phyloP scores from a whole-genome alignment of 2,329 filamentous ascomycete genomes.

The Penicillium sp. region DNA sequence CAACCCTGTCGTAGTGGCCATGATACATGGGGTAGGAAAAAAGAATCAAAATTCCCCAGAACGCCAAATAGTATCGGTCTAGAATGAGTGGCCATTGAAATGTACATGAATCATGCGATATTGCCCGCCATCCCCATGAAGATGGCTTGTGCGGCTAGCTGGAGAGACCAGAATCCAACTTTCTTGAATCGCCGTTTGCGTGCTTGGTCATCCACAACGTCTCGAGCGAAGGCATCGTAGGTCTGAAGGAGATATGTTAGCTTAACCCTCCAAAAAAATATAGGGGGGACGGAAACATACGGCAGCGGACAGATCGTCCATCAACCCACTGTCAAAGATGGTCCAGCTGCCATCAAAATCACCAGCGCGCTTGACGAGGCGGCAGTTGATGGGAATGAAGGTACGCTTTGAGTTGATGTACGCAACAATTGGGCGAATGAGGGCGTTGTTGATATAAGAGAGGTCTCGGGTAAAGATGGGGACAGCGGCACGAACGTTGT shows the following conservation, averaged over 20 bases:
- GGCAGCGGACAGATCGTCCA: conserved; percentile 90
- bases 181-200: conserved; percentile 87
- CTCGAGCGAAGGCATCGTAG: conserved; percentile 88
- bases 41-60: conserved; percentile 40
- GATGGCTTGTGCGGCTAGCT: conserved; percentile 86
- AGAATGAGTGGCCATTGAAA: not conserved
- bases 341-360: conserved; percentile 98
- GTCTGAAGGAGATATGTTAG: conserved; percentile 50
- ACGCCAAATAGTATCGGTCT: conserved; percentile 2
- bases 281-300: conserved; percentile 33
- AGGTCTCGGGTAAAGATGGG: conserved; percentile 89
- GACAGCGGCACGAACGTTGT: conserved; percentile 89
- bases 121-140: conserved; percentile 95
- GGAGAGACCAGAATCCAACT: conserved; percentile 93
- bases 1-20: conserved; percentile 39
- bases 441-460: conserved; percentile 92
- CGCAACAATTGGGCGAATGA: conserved; percentile 92
- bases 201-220: conserved; percentile 86
- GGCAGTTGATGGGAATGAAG: conserved; percentile 92
- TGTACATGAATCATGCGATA: conserved; percentile 49
- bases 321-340: conserved; percentile 85
- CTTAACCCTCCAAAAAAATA: not conserved
- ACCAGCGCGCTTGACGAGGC: conserved; percentile 81
- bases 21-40: conserved; percentile 30
- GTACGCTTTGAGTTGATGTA: conserved; percentile 96